A percentile compares a stretch with the other conserved stretches of the same genome.
Conservation (phyloP, 176 grass and related monocot genomes). For the Miscanthus lutarioriparius region DNA sequence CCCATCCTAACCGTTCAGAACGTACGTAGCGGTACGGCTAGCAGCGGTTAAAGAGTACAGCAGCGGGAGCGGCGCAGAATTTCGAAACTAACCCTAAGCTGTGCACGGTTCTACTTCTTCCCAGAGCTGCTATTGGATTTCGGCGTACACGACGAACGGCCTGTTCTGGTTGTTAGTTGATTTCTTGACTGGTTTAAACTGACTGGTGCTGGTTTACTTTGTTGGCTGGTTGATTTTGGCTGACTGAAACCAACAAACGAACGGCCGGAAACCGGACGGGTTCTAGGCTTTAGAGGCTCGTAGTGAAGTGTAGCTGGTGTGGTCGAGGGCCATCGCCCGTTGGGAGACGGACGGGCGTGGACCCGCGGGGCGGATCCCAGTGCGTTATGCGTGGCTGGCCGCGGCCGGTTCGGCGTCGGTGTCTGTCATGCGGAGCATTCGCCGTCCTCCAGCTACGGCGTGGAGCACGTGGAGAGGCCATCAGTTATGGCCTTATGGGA, state of each 20-base stretch:
- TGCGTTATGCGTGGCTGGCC: not conserved
- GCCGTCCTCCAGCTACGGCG: constrained; percentile 11
- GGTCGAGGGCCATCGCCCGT: not conserved
- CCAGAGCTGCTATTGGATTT: not conserved
- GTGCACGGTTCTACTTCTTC: not conserved
- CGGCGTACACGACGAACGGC: not conserved
- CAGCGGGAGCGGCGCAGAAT: not conserved
- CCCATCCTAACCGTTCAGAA: not conserved
- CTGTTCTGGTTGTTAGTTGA: too few relatives aligned
- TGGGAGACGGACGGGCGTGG: not conserved
- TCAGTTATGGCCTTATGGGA: not conserved
- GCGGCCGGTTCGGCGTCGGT: constrained; percentile 15
- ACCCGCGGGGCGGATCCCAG: not conserved
- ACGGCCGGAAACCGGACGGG: not conserved
- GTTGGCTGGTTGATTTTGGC: too few relatives aligned
- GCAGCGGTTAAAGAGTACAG: not conserved
- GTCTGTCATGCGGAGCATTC: constrained; percentile 12
- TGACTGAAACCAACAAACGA: too few relatives aligned
- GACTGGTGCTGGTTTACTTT: too few relatives aligned
- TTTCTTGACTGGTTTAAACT: too few relatives aligned
- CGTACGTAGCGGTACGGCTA: not conserved
- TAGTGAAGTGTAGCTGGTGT: not conserved
- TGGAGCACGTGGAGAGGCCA: not conserved
- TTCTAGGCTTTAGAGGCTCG: not conserved
- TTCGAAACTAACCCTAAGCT: not conserved